Evolutionary conservation across 2,329 filamentous ascomycete genomes (phyloP).

Genomic region (Blastomyces silverae): DNA sequence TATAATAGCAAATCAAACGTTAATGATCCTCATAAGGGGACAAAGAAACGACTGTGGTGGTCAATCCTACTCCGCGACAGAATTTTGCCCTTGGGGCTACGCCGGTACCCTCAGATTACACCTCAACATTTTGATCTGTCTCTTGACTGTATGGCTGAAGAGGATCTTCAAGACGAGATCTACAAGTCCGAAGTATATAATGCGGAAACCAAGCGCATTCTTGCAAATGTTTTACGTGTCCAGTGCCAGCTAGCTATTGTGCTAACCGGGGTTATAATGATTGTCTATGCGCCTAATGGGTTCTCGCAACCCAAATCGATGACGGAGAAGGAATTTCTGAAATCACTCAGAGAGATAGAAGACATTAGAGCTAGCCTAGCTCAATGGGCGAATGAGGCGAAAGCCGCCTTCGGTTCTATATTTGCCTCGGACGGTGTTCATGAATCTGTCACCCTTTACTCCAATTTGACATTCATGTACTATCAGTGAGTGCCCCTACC

Average conservation of each 20-base stretch:
- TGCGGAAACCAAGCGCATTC: constrained; percentile 40
- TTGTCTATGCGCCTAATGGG: constrained; percentile 39
- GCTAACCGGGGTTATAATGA: constrained; percentile 44
- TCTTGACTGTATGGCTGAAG: constrained; percentile 34
- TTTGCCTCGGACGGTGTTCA: constrained; percentile 25
- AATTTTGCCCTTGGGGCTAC: constrained; percentile 45
- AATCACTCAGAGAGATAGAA: constrained; percentile 24
- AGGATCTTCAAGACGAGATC: constrained; percentile 46
- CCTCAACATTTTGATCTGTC: constrained; percentile 44
- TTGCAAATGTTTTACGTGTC: constrained; percentile 44
- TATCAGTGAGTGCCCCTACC: constrained; percentile 41
- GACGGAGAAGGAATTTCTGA: constrained; percentile 16
- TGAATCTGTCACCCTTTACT: constrained; percentile 43
- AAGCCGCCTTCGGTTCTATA: constrained; percentile 13
- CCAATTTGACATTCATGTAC: constrained; percentile 48
- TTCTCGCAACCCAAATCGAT: constrained; percentile 16
- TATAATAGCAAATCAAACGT: constrained; percentile 43
- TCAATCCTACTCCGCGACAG: constrained; percentile 50
- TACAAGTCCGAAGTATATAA: constrained; percentile 43
- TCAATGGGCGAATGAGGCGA: constrained; percentile 40
- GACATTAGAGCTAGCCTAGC: constrained; percentile 36
- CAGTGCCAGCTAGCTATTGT: constrained; percentile 44
- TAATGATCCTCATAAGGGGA: constrained; percentile 31
- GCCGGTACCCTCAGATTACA: constrained; percentile 48
- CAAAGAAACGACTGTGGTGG: constrained; percentile 51